Conservation (phyloP, 2,329 filamentous ascomycete species). For the Neofusicoccum parvum region DNA sequence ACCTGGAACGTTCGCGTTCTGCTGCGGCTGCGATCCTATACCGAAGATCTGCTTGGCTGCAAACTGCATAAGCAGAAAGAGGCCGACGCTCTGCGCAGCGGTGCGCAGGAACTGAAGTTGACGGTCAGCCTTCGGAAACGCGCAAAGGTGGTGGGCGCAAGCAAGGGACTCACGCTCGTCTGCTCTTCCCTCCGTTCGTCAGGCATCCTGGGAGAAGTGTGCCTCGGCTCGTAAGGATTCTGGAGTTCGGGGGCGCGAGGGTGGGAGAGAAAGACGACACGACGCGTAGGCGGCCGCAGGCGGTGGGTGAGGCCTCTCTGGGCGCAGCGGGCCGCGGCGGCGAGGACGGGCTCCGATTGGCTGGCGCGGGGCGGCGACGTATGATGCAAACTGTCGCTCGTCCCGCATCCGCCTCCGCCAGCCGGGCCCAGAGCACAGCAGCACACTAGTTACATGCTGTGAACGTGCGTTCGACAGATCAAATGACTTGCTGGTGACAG, state of each 20-base stretch:
- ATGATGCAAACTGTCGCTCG: constrained; percentile 14
- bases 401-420: constrained; percentile 2
- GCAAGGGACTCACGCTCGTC: constrained; percentile 10
- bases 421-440: neutral
- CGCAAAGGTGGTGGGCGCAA: neutral
- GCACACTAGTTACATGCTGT: neutral
- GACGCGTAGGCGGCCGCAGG: constrained; percentile 10
- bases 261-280: neutral
- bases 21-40: constrained; percentile 13
- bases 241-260: neutral
- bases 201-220: constrained; percentile 19
- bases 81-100: constrained; percentile 57
- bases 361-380: neutral
- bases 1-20: constrained; percentile 26
- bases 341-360: constrained; percentile 4
- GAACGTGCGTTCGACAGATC: constrained; percentile 8
- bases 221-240: constrained; percentile 3
- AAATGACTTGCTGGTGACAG: constrained; percentile 16
- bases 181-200: constrained; percentile 23
- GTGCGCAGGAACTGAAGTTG: constrained; percentile 37
- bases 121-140: neutral
- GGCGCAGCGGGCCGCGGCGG: constrained; percentile 6
- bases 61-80: constrained; percentile 63
- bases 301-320: neutral
- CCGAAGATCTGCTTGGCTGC: constrained; percentile 59